Base-by-base conservation (phyloP, 768 basidiomycete genomes). In the Mycena indigotica region DNA sequence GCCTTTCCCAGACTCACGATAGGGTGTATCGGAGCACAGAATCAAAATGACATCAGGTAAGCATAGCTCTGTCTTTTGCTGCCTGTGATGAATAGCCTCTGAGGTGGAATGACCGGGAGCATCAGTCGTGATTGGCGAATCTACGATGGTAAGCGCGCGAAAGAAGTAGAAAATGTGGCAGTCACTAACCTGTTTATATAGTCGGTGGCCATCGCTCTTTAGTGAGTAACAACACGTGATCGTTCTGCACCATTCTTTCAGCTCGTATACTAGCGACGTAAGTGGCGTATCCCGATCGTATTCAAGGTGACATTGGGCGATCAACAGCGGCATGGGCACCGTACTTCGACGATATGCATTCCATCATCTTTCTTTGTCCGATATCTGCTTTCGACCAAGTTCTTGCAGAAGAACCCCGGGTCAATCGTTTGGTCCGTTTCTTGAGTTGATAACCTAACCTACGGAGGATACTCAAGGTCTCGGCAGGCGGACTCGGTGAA, bases 401-500 rank as follows among this genome's bases (percentile, higher is more conserved):
- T 19, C 77, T 89, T 17, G 82, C 78, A 50, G 88, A 89, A 71
- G 88, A 88, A 63, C 75, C 79, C 12, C 75, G 71, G 26, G 79
- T 86, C 46, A 88, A 88, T 67, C 79, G 88, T 64, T 71, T 87
- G 65, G 86, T 86, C 53, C 17, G 73, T 66, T 60, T 17, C 28
- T 24, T 5, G 15, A 19, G 32, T 28, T 23, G 48, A 38, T 30
- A 13, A 29, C 48, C 38, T 30, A 21, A 4, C 50, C 10, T 28
- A 52, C 28, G n/a, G 39, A 23, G 40, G 26, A 13, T 39, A 50
- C 29, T 29, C 5, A 26, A 30, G 52, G 48, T 13, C 41, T 53
- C n/a, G n/a, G 44, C 61, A 91, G 89, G 86, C 89, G 68, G 91
- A 93, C 65, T 88, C 88, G 4, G 84, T 90, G 52, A 76, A 85